Conservation (phyloP, 352 stramenopile genomes). For the Aphanomyces stellatus region DNA sequence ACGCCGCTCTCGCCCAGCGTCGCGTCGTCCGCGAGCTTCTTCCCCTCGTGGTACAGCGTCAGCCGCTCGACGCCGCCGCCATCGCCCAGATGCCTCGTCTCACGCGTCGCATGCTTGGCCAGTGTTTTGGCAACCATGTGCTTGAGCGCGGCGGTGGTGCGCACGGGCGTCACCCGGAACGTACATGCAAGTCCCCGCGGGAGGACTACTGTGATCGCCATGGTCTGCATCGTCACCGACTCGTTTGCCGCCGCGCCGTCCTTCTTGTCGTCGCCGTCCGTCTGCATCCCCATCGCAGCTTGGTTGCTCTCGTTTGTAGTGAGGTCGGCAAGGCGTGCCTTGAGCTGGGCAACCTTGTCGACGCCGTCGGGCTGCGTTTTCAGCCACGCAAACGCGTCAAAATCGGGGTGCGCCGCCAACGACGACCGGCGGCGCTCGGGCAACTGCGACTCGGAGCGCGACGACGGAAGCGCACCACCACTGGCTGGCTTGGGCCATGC, state of each 20-base stretch:
- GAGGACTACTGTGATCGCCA: neutral
- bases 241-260: neutral
- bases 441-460: no score
- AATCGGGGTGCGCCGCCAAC: neutral
- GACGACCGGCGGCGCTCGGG: no score
- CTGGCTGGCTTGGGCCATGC: no score
- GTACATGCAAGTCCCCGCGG: neutral
- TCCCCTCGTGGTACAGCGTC: neutral
- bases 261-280: no score
- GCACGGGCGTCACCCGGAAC: neutral
- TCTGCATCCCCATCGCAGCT: no score
- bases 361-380: neutral
- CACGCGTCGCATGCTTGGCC: neutral
- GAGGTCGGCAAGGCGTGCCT: neutral
- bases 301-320: no score
- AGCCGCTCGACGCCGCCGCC: neutral
- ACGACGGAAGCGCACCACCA: no score
- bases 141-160: neutral
- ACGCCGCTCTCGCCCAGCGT: neutral
- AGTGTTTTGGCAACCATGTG: constrained; percentile 7
- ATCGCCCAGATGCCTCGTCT: neutral
- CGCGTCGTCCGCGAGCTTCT: neutral
- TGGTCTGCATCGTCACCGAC: neutral
- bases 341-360: neutral
- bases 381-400: constrained; percentile 13